Percentiles rank a stretch among this genome's conserved stretches.
Conservation (phyloP, 2,329 filamentous ascomycete species). For the Venturia asperata region DNA sequence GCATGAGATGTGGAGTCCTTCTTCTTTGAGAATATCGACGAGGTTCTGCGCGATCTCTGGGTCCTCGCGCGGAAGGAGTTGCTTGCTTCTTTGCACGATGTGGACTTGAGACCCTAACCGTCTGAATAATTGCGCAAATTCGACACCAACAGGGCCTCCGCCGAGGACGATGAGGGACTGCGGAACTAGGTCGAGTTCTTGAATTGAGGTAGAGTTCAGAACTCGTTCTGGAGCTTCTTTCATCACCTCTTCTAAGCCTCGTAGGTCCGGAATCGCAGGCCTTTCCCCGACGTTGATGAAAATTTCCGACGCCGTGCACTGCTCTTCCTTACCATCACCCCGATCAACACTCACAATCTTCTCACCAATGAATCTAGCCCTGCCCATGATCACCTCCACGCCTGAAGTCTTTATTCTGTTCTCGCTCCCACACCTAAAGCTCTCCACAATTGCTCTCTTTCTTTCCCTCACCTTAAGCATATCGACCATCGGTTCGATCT, state of each 20-base stretch:
- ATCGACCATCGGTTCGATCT: conserved; percentile 34
- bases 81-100: conserved; percentile 39
- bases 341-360: conserved; percentile 34
- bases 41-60: conserved; percentile 41
- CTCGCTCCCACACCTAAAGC: conserved; percentile 44
- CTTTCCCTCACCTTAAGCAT: conserved; percentile 46
- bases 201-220: conserved; percentile 43
- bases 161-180: conserved; percentile 46
- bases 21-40: conserved; percentile 39
- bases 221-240: conserved; percentile 27
- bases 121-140: conserved; percentile 47
- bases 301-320: conserved; percentile 33
- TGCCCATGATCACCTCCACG: conserved; percentile 42
- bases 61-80: conserved; percentile 43
- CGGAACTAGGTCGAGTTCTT: conserved; percentile 43
- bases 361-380: conserved; percentile 38
- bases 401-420: conserved; percentile 34
- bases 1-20: conserved; percentile 39
- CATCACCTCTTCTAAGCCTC: conserved; percentile 34
- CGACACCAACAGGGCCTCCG: conserved; percentile 47
- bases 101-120: conserved; percentile 45
- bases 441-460: conserved; percentile 48
- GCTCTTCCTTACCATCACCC: conserved; percentile 28
- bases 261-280: conserved; percentile 34
- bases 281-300: conserved; percentile 44